Evolutionary conservation across 164 flowering plant species (phyloP), one percentile per base, ranked within the genome.

Genomic region (Malania oleifera): DNA sequence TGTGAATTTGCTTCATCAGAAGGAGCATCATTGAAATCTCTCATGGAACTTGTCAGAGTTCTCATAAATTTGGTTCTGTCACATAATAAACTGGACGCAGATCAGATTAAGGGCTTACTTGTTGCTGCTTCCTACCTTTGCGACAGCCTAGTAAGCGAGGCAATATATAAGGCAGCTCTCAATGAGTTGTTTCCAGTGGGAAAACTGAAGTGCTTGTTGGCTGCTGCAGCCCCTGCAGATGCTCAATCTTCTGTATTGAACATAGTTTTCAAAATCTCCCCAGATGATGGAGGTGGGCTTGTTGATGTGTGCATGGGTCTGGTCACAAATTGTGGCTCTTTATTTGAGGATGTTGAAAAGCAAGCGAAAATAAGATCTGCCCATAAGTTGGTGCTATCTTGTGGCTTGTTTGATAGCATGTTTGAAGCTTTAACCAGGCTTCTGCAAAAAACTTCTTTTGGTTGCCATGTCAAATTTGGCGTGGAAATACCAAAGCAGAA

Each of bases 301-400:
- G 66, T 83, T 52, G 70, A 78, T 50, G 73, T 79, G 54, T 81
- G 89, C 74, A 72, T 82, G 75, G 55, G 8, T 43, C 41, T 76
- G 43, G 62, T 87, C 41, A 76, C 65, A 18, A 66, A 80, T 34
- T 85, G 87, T 65, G 56, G 57, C 50, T 77, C 76, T 64, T 69
- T 95, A 70, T 64, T 73, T 39, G 83, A 67, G 57, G 66, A 75
- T 70, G 62, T 56, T n/a, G 87, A 84, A 60, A 77, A 56, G 71
- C 96, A 95, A 78, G 78, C 68, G 62, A 82, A 77, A 77, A 84
- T 87, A 57, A 82, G 90, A 64, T 77, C 84, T 54, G 91, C 75
- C 62, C 97, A 91, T 57, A 83, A 80, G 67, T 68, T 91, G 67
- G 59, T 89, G 63, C 38, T 82, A 35, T 74, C 81, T 20, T 81